Conservation (phyloP, 192 early-diverging fungal genomes). For the Rhizoclosmatium globosum region DNA sequence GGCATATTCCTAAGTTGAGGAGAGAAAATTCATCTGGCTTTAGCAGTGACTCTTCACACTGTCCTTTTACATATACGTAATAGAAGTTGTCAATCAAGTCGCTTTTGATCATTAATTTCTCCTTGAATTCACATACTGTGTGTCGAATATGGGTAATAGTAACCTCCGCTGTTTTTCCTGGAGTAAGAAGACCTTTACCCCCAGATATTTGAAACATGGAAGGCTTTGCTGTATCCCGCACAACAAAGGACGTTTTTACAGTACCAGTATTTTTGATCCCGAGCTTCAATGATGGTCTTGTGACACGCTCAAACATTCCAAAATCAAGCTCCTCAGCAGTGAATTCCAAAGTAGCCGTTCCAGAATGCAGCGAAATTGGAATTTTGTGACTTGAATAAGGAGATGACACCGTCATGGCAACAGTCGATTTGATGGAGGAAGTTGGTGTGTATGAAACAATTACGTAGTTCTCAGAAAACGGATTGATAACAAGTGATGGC, state of each 20-base stretch:
- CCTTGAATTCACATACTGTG: slow-evolving; percentile 60
- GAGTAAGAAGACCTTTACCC: slow-evolving; percentile 55
- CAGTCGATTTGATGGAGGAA: slow-evolving; percentile 53
- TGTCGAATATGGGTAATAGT: slow-evolving; percentile 57
- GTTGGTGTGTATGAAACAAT: slow-evolving; percentile 62
- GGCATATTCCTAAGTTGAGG: slow-evolving; percentile 66
- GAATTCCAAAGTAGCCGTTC: slow-evolving; percentile 63
- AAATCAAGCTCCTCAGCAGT: slow-evolving; percentile 57
- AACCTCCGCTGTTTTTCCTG: slow-evolving; percentile 53
- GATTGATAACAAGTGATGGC: slow-evolving; percentile 60
- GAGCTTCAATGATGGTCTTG: slow-evolving; percentile 51
- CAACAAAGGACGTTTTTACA: slow-evolving; percentile 60
- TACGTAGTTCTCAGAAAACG: slow-evolving; percentile 63
- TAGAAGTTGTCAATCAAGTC: slow-evolving; percentile 67
- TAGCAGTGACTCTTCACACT: slow-evolving; percentile 70
- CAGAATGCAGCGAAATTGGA: slow-evolving; percentile 65
- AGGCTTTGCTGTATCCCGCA: slow-evolving; percentile 57
- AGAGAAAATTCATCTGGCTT: slow-evolving; percentile 65
- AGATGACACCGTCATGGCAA: slow-evolving; percentile 61
- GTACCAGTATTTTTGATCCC: slow-evolving; percentile 62
- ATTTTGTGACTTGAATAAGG: slow-evolving; percentile 67
- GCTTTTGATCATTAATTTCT: slow-evolving; percentile 57
- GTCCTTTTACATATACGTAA: slow-evolving; percentile 54
- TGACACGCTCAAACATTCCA: slow-evolving; percentile 70
- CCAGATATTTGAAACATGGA: slow-evolving; percentile 61